These are phyloP conservation scores for Gonium pectorale DNA, from an alignment of 139 green algal species.

Conservation along the genomic window DNA sequence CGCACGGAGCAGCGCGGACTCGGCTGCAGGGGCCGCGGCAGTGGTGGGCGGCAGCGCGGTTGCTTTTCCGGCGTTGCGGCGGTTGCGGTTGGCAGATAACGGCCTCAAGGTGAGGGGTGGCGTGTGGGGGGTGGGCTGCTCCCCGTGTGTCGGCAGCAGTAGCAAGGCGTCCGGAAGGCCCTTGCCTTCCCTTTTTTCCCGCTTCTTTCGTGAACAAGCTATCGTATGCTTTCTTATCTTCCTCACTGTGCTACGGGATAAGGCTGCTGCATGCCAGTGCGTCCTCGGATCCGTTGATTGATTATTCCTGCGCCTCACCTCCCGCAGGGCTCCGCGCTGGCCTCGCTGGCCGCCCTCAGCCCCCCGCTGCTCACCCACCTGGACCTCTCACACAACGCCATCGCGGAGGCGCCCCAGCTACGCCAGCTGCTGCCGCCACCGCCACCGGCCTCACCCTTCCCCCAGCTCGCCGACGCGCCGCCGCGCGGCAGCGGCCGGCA, in stretches of 20 bases:
- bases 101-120: constrained; percentile 41
- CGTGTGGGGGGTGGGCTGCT: no score
- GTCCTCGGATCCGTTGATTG: no score
- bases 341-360: constrained; percentile 3
- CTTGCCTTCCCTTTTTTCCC: no score
- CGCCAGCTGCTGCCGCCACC: background rate
- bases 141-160: no score
- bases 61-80: constrained; percentile 24
- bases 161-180: no score
- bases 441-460: no score
- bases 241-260: no score
- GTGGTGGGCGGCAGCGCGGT: background rate
- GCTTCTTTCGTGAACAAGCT: no score
- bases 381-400: constrained; percentile 46
- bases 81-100: constrained; percentile 49
- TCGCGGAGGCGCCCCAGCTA: background rate
- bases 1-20: background rate
- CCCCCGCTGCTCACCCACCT: constrained; percentile 19
- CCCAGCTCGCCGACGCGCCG: no score
- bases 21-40: background rate
- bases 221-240: no score
- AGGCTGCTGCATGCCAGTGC: no score
- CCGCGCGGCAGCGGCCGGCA: background rate
- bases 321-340: background rate
- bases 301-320: background rate